Evolutionary conservation across 495 filamentous ascomycete genomes (phyloP).

Genomic region (Staphylotrichum tortipilum): DNA sequence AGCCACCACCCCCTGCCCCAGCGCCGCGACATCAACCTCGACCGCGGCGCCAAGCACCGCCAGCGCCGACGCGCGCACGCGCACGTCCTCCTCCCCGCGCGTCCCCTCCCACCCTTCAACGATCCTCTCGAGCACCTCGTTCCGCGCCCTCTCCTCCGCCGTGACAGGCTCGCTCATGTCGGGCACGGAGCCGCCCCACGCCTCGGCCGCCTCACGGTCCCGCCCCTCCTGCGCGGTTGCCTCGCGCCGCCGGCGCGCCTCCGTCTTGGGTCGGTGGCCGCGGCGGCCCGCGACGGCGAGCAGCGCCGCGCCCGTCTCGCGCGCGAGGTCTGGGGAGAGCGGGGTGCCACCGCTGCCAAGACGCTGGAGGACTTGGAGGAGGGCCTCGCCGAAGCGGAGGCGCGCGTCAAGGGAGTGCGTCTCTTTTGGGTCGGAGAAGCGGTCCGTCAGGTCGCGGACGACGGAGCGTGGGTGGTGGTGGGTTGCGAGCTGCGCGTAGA

Average conservation of each 20-base stretch:
- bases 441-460: constrained; percentile 55
- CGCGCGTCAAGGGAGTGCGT: constrained; percentile 52
- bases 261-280: constrained; percentile 45
- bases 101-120: constrained; percentile 66
- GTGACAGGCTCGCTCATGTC: constrained; percentile 37
- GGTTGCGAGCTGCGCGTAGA: constrained; percentile 54
- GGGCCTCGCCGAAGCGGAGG: constrained; percentile 63
- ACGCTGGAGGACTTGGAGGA: constrained; percentile 60
- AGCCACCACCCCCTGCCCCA: constrained; percentile 47
- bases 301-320: constrained; percentile 51
- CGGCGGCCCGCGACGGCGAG: constrained; percentile 60
- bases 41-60: constrained; percentile 60
- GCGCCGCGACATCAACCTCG: constrained; percentile 55
- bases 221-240: constrained; percentile 36
- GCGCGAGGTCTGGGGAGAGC: constrained; percentile 48
- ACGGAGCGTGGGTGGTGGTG: constrained; percentile 57
- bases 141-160: constrained; percentile 39
- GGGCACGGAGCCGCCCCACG: constrained; percentile 44
- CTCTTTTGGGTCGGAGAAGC: constrained; percentile 58
- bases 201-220: constrained; percentile 43
- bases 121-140: constrained; percentile 52
- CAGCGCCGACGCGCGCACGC: constrained; percentile 69
- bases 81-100: constrained; percentile 62
- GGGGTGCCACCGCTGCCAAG: no score
- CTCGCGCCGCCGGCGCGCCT: constrained; percentile 44